Base-by-base conservation (phyloP, 352 stramenopile genomes). In the Globisporangium heterothallicum region DNA sequence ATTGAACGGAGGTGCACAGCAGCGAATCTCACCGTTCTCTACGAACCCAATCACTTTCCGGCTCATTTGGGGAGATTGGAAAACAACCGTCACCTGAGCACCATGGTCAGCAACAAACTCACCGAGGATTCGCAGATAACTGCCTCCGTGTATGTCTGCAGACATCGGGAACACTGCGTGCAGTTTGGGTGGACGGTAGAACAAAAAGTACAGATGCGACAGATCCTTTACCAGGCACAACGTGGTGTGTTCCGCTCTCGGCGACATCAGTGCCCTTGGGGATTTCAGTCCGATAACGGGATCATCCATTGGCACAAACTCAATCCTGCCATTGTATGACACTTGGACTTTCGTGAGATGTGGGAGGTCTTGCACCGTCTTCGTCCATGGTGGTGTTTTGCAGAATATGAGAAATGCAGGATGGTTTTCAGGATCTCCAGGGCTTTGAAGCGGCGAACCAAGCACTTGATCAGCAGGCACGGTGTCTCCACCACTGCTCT, bases 131-230 rank as follows among this genome's bases (percentile, higher is more conserved):
- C 68, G 70, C 41, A 92, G 61, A 49, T 76, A 79, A 47, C 78
- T 88, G 0, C 78, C 81, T 3, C 81, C 81, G 26, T 76, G 61
- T 24, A 75, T 83, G 16, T 86, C 78, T 0, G 78, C 77, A 0
- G 78, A 90, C 56, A 86, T 66, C 18, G 81, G 78, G 1, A 74
- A 58, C 18, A 85, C 70, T 5, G 68, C 68, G 10, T 44, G 58
- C 7, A 90, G 54, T n/a, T 59, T 58, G 26, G 81, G 78, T 5
- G 70, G 61, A 6, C 61, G 66, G 48, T 92, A 92, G 45, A 84
- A 92, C 12, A 92, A 53, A 42, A 88, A 92, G 44, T 81, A 86
- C 48, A 92, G 65, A 35, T 86, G 78, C 18, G 78, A 82, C 32
- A 84, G 59, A 43, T 90, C 78, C 21, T 73, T 74, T 9, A 70